These are phyloP conservation scores for Terana coerulea DNA, from an alignment of 768 basidiomycete genomes.

Conservation along the genomic window DNA sequence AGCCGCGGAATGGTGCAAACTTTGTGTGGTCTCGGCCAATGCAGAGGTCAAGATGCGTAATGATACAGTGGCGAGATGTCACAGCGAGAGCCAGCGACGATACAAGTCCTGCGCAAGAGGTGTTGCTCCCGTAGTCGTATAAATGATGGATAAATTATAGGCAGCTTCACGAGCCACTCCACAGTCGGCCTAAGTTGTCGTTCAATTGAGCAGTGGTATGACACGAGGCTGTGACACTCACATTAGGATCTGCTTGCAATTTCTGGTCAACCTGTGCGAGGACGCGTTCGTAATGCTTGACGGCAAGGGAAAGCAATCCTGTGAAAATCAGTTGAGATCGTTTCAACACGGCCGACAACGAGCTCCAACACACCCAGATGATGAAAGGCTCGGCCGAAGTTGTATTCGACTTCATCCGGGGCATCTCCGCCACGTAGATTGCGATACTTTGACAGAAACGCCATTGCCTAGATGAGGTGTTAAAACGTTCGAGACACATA, in stretches of 20 bases:
- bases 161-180: conserved; percentile 74
- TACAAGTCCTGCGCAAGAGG: conserved; percentile 68
- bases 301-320: conserved; percentile 83
- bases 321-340: not conserved
- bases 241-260: conserved; percentile 29
- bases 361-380: conserved; percentile 62
- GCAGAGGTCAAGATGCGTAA: too few species aligned
- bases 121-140: conserved; percentile 71
- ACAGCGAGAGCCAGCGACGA: conserved; percentile 80
- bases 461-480: conserved; percentile 57
- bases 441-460: conserved; percentile 81
- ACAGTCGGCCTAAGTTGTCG: conserved; percentile 32
- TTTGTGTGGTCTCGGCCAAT: too few species aligned
- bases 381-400: conserved; percentile 90
- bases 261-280: conserved; percentile 55
- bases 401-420: conserved; percentile 82
- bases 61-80: too few species aligned
- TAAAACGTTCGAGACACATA: not conserved
- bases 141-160: conserved; percentile 84
- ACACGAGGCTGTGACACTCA: conserved; percentile 18
- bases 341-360: not conserved
- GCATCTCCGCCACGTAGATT: conserved; percentile 45
- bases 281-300: conserved; percentile 78
- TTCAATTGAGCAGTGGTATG: not conserved
- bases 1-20: too few species aligned